Conservation (phyloP, 2,329 filamentous ascomycete species). For the Calonectria henricotiae region DNA sequence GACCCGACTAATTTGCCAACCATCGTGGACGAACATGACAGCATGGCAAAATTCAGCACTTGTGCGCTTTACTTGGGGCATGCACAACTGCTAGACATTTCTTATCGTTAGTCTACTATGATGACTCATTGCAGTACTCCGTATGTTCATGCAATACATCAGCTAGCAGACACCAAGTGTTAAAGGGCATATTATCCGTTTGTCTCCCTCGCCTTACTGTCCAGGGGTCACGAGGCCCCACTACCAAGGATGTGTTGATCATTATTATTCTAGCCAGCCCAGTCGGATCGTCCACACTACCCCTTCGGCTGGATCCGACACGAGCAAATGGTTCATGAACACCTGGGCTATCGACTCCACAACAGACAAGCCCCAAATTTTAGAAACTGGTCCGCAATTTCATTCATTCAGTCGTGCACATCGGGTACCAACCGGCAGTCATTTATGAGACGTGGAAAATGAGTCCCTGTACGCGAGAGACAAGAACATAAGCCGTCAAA, state of each 20-base stretch:
- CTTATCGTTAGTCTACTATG: too few relatives aligned
- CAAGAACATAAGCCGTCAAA: not conserved
- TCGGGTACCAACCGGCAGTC: not conserved
- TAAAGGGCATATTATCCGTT: not conserved
- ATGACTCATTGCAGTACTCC: too few relatives aligned
- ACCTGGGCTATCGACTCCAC: not conserved
- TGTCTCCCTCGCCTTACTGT: not conserved
- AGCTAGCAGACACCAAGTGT: too few relatives aligned
- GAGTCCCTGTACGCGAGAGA: not conserved
- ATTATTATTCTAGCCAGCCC: constrained; percentile 9
- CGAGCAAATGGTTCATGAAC: not conserved
- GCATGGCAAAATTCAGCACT: too few relatives aligned
- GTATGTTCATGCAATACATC: too few relatives aligned
- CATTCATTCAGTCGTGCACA: not conserved
- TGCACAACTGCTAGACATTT: too few relatives aligned
- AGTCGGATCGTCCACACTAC: not conserved
- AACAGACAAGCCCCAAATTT: not conserved
- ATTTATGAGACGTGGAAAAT: constrained; percentile 3
- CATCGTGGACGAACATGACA: too few relatives aligned
- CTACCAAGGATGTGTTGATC: constrained; percentile 9
- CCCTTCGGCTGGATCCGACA: constrained; percentile 3
- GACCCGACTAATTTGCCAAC: too few relatives aligned
- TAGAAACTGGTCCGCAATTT: not conserved
- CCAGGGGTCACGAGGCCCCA: not conserved
- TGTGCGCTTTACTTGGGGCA: too few relatives aligned